Conservation (phyloP, 2,329 filamentous ascomycete genomes). For the Calonectria hongkongensis region DNA sequence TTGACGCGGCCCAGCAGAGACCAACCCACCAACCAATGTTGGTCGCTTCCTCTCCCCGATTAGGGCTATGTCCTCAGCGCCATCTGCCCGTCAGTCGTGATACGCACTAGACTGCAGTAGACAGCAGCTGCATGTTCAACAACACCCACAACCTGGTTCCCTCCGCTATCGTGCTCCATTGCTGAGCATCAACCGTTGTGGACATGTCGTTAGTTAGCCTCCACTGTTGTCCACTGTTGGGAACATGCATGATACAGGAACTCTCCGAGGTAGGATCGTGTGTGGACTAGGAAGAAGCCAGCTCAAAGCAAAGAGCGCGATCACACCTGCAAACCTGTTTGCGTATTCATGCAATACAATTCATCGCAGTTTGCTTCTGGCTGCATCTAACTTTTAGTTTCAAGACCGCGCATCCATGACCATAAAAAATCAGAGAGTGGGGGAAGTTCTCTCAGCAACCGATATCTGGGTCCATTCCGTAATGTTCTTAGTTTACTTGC, state of each 20-base stretch:
- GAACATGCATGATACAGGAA: constrained; percentile 40
- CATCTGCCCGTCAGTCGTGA: constrained; percentile 17
- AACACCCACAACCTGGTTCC: constrained; percentile 21
- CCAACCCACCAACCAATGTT: constrained; percentile 40
- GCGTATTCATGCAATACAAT: constrained; percentile 40
- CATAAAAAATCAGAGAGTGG: constrained; percentile 25
- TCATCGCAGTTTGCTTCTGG: constrained; percentile 41
- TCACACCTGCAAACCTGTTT: constrained; percentile 31
- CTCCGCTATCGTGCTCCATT: constrained; percentile 27
- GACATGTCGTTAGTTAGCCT: not conserved
- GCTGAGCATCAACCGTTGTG: constrained; percentile 16
- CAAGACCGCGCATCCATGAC: constrained; percentile 30
- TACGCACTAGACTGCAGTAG: constrained; percentile 19
- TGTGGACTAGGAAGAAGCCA: constrained; percentile 27
- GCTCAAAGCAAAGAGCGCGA: constrained; percentile 7
- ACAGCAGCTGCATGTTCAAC: not conserved
- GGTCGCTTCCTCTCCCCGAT: constrained; percentile 20
- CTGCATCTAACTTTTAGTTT: constrained; percentile 34
- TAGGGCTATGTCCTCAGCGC: constrained; percentile 14
- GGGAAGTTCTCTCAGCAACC: constrained; percentile 30
- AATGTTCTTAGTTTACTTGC: constrained; percentile 56
- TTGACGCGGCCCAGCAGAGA: constrained; percentile 38
- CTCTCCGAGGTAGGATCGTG: constrained; percentile 31
- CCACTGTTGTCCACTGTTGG: constrained; percentile 3
- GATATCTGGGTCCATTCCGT: constrained; percentile 18